Evolutionary conservation across 2,329 filamentous ascomycete genomes (phyloP), one percentile per base, ranked within the genome.

Genomic region (Graphiopsis chlorocephala): DNA sequence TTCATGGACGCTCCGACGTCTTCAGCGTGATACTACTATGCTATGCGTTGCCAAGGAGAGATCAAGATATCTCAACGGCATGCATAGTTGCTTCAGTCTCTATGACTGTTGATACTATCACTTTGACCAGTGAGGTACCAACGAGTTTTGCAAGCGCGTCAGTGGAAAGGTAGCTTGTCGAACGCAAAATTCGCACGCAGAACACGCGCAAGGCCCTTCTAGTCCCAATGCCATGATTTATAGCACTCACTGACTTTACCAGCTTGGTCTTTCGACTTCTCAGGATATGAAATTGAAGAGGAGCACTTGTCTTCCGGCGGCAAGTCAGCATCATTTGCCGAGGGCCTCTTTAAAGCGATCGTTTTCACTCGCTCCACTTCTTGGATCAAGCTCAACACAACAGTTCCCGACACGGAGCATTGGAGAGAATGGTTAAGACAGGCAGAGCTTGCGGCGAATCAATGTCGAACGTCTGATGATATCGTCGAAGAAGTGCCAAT

Each of bases 261-360:
- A 17, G 77, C 78, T 33, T 67, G 77, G 15, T 81, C 84, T 65
- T 84, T 82, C 82, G 80, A 84, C 65, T 77, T 79, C 0, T 75
- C 76, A 4, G 78, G 78, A 61, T 83, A 82, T 67, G 67, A 72
- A 3, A 76, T 83, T n/a, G 71, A 70, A 12, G 72, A 75, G 38
- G 72, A 81, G 53, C 74, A 75, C 3, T 69, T 78, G n/a, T 55
- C 55, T 11, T 67, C 71, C 4, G 70, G 68, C 4, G 66, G 67
- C 1, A 55, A 67, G 11, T 78, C 78, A n/a, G 47, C 70, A 1
- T 78, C 76, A 58, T 84, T 82, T 68, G 84, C 82, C 0, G 73
- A 80, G 61, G 82, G 81, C 0, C 72, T 84, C 0, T 84, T 80
- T 79, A 82, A 80, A 67, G 78, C 78, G 1, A 82, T 84, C 29